Percentiles rank a stretch among this genome's conserved stretches.
These are phyloP conservation scores for Taphrina pruni DNA, from an alignment of 1,139 yeast species.

Conservation along the genomic window DNA sequence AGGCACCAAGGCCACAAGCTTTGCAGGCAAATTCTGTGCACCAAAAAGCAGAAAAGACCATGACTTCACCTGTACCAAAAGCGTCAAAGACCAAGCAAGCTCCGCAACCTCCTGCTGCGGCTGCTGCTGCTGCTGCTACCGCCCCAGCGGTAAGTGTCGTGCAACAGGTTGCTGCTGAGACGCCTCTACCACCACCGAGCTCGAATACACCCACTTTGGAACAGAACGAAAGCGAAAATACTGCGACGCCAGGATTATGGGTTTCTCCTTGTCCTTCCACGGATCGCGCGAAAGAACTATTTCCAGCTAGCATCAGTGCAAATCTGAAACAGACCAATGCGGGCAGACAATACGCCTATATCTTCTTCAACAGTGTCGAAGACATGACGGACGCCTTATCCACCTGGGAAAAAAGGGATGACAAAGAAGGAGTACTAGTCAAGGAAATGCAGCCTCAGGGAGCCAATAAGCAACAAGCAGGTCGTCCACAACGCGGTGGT, in stretches of 20 bases:
- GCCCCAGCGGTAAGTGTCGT: slow-evolving; percentile 16
- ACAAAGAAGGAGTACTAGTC: slow-evolving; percentile 33
- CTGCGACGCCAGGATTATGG: slow-evolving; percentile 53
- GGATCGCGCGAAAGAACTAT: slow-evolving; percentile 51
- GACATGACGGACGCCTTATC: slow-evolving; percentile 48
- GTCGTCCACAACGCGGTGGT: slow-evolving; percentile 34
- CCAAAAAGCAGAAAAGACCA: slow-evolving; percentile 13
- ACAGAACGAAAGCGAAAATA: slow-evolving; percentile 24
- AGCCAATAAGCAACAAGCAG: slow-evolving; percentile 12
- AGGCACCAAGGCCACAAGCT: slow-evolving; percentile 28
- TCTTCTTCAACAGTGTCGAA: slow-evolving; percentile 52
- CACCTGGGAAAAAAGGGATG: slow-evolving; percentile 31
- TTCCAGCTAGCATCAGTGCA: slow-evolving; percentile 47
- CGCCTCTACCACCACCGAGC: slow-evolving; percentile 28
- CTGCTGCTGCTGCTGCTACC: background rate
- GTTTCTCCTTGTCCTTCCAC: slow-evolving; percentile 52
- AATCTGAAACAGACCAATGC: slow-evolving; percentile 49
- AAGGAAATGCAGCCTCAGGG: slow-evolving; percentile 18
- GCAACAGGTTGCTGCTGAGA: slow-evolving; percentile 30
- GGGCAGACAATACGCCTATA: slow-evolving; percentile 52
- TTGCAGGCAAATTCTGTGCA: slow-evolving; percentile 1
- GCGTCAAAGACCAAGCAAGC: slow-evolving; percentile 23
- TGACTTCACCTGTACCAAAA: slow-evolving; percentile 37
- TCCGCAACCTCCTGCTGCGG: background rate
- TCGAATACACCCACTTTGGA: slow-evolving; percentile 40